phyloP scores from a whole-genome alignment of 2,329 filamentous ascomycete genomes.

The Aureobasidium musti region DNA sequence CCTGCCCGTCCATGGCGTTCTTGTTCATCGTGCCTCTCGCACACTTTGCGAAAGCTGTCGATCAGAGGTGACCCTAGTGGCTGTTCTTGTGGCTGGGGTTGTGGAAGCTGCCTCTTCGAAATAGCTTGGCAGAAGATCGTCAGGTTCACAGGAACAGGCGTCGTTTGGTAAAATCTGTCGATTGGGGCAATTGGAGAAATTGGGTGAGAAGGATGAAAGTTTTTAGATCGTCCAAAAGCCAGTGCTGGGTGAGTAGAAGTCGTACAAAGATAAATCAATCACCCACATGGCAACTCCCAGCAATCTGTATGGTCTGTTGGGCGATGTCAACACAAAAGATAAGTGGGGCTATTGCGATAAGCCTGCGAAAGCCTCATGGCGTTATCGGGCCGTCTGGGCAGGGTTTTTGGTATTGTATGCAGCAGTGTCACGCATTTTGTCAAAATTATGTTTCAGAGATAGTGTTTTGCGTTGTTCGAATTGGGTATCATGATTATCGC shows the following conservation, averaged over 20 bases:
- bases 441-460: constrained; percentile 1
- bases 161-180: background rate
- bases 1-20: constrained; percentile 33
- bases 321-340: constrained; percentile 23
- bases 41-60: background rate
- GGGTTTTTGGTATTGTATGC: constrained; percentile 21
- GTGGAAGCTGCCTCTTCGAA: background rate
- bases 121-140: constrained; percentile 8
- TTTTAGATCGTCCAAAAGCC: background rate
- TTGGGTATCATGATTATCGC: constrained; percentile 19
- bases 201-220: constrained; percentile 1
- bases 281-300: constrained; percentile 24
- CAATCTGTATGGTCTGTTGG: constrained; percentile 29
- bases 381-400: constrained; percentile 26
- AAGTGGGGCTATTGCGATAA: constrained; percentile 25
- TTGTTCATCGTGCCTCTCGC: constrained; percentile 10
- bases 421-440: constrained; percentile 21
- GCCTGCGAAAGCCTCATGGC: constrained; percentile 21
- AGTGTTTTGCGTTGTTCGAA: background rate
- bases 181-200: background rate
- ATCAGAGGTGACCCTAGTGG: background rate
- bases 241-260: background rate
- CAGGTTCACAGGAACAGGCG: background rate
- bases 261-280: background rate
- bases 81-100: background rate